Evolutionary conservation across 129 eudicot species (phyloP).

Genomic region (Saussurea involucrata): DNA sequence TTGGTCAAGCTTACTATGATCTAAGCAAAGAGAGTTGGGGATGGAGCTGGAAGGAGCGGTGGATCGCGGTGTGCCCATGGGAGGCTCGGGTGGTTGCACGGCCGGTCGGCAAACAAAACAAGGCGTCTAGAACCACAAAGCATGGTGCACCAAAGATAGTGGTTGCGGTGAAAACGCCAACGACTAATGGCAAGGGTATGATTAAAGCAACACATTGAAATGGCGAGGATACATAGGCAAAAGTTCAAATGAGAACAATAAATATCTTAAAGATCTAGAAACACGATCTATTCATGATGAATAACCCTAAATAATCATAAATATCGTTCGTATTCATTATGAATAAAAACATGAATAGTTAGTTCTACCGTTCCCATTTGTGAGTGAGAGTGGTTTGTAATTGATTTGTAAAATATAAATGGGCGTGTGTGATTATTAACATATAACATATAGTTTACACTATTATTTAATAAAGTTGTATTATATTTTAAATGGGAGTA

Average conservation of each 20-base stretch:
- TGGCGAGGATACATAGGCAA: background rate
- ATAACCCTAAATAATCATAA: background rate
- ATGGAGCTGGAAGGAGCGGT: slow-evolving; percentile 71
- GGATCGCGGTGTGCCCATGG: slow-evolving; percentile 67
- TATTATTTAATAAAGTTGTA: background rate
- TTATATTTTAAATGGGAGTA: background rate
- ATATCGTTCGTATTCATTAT: background rate
- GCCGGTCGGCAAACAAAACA: slow-evolving; percentile 18
- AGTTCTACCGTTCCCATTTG: background rate
- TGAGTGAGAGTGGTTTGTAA: slow-evolving; percentile 21
- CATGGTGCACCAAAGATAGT: slow-evolving; percentile 30
- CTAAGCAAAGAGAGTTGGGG: slow-evolving; percentile 65
- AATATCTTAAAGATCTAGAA: background rate
- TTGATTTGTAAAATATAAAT: slow-evolving; percentile 26
- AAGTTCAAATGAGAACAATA: background rate
- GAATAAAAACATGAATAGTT: background rate
- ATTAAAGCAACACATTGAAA: slow-evolving; percentile 26
- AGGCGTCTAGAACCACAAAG: slow-evolving; percentile 26
- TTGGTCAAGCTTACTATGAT: slow-evolving; percentile 60
- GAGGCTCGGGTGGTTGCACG: slow-evolving; percentile 46
- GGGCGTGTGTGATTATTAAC: slow-evolving; percentile 19
- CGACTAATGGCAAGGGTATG: slow-evolving; percentile 34
- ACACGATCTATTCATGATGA: background rate
- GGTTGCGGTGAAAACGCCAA: slow-evolving; percentile 37
- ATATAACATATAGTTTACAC: background rate